These are phyloP conservation scores for Penicillium canariense DNA, from an alignment of 495 filamentous ascomycete species.

Conservation along the genomic window DNA sequence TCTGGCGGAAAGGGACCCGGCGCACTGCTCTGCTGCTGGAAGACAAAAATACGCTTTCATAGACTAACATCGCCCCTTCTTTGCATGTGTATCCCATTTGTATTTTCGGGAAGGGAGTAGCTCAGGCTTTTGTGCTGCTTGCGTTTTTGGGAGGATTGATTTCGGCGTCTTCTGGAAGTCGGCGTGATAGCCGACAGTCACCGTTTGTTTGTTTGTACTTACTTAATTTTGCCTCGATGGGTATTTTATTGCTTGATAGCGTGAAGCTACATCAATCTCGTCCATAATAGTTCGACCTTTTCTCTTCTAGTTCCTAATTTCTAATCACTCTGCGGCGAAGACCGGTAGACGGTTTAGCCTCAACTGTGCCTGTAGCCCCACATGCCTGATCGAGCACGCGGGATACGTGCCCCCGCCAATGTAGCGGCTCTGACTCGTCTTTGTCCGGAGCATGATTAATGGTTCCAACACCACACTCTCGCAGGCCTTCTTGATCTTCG, in stretches of 20 bases:
- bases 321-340: neutral
- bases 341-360: constrained; percentile 9
- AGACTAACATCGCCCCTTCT: neutral
- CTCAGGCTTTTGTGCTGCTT: neutral
- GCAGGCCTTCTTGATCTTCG: neutral
- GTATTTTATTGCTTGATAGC: neutral
- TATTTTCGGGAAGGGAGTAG: neutral
- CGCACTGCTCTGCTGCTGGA: neutral
- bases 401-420: constrained; percentile 1
- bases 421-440: neutral
- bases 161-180: neutral
- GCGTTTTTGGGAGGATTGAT: neutral
- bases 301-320: neutral
- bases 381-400: constrained; percentile 2
- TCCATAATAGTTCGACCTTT: neutral
- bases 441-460: neutral
- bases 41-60: neutral
- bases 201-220: neutral
- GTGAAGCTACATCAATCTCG: neutral
- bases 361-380: constrained; percentile 7
- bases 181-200: neutral
- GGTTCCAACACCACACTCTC: neutral
- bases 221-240: neutral
- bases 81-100: neutral
- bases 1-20: neutral